Evolutionary conservation across 371 early-diverging fungal genomes (phyloP).

Genomic region (Thermomucor indicae-seudaticae): DNA sequence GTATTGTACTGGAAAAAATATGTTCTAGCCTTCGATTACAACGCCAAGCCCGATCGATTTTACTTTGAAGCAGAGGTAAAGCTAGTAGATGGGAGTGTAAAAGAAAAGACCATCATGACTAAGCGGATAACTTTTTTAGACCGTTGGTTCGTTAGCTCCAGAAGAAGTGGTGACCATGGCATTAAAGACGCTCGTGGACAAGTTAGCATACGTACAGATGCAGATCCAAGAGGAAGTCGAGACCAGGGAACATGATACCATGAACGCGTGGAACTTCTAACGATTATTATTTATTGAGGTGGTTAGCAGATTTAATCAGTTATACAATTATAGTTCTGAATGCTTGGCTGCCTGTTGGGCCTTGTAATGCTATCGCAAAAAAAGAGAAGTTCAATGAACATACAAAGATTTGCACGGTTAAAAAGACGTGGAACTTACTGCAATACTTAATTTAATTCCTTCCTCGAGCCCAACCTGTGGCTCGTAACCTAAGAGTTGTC

Average conservation of each 20-base stretch:
- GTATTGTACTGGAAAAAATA: not conserved
- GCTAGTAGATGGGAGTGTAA: not conserved
- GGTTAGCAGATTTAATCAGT: too few species aligned
- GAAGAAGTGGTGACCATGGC: slow-evolving; percentile 83
- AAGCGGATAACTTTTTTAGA: slow-evolving; percentile 40
- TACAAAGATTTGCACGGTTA: not conserved
- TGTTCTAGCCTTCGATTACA: slow-evolving; percentile 77
- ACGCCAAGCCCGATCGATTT: slow-evolving; percentile 81
- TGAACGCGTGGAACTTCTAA: slow-evolving; percentile 20
- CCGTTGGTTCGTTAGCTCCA: slow-evolving; percentile 85
- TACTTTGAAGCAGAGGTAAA: slow-evolving; percentile 86
- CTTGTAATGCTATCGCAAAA: slow-evolving; percentile 1
- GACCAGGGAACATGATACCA: slow-evolving; percentile 35
- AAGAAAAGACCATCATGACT: not conserved
- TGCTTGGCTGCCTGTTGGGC: slow-evolving; percentile 3
- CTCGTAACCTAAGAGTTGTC: slow-evolving; percentile 70
- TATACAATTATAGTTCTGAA: too few species aligned
- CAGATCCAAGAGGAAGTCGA: slow-evolving; percentile 66
- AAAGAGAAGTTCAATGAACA: not conserved
- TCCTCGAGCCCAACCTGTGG: slow-evolving; percentile 73
- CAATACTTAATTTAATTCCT: slow-evolving; percentile 52
- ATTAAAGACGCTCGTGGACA: slow-evolving; percentile 77
- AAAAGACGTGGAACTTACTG: slow-evolving; percentile 23
- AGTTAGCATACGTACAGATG: slow-evolving; percentile 75
- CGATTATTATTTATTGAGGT: too few species aligned